A percentile compares a stretch with the other conserved stretches of the same genome.
Conservation (phyloP, 768 basidiomycete genomes). For the Collybia nuda region DNA sequence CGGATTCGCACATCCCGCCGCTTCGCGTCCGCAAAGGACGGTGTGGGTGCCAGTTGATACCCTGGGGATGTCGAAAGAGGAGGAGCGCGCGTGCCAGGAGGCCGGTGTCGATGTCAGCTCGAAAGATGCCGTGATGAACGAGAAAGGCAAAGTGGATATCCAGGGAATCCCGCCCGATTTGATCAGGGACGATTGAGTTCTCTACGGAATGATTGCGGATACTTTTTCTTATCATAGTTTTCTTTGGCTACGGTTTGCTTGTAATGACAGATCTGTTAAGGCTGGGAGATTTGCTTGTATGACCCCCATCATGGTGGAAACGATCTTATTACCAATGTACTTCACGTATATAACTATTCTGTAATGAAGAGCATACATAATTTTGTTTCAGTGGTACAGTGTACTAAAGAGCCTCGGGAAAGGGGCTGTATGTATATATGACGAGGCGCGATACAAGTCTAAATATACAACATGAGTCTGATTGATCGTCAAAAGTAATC, state of each 20-base stretch:
- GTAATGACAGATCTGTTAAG: background rate
- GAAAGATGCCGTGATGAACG: conserved; percentile 57
- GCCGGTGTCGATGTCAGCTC: conserved; percentile 50
- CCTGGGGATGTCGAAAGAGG: conserved; percentile 61
- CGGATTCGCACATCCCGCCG: conserved; percentile 89
- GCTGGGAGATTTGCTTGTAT: no score
- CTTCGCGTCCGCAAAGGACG: conserved; percentile 66
- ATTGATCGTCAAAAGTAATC: no score
- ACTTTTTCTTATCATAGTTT: background rate
- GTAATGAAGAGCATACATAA: no score
- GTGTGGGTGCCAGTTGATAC: conserved; percentile 86
- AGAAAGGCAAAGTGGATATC: conserved; percentile 59
- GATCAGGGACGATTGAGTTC: conserved; percentile 7
- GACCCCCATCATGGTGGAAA: no score
- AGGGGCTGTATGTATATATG: no score
- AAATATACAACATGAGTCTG: no score
- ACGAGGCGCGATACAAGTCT: no score
- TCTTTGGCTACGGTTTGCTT: background rate
- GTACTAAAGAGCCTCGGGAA: no score
- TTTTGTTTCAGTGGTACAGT: no score
- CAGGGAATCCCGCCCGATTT: conserved; percentile 33
- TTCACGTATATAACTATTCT: no score
- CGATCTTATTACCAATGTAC: no score
- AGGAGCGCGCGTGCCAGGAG: conserved; percentile 54
- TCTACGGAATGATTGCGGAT: background rate